Conservation (phyloP, 1,284 basidiomycete species). For the Pseudomicrostroma phylloplanum region DNA sequence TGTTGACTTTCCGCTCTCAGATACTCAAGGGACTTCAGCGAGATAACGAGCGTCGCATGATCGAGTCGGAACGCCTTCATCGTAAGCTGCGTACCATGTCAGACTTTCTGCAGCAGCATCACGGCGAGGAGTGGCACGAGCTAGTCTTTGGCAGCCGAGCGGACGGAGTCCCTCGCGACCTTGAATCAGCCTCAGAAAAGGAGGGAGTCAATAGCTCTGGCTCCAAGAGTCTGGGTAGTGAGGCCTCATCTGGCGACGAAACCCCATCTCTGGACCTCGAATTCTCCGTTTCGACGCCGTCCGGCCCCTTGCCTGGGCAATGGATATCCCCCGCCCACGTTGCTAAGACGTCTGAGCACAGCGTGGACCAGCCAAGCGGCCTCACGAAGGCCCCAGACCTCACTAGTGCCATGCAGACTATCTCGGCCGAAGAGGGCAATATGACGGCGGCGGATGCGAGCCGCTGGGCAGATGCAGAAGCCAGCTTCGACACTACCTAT, state of each 20-base stretch:
- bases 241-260: not conserved
- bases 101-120: constrained; percentile 28
- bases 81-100: constrained; percentile 31
- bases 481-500: no score
- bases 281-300: not conserved
- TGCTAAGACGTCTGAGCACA: no score
- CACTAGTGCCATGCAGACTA: no score
- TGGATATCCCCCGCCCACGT: not conserved
- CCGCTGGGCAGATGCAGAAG: no score
- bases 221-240: no score
- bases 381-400: no score
- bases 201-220: not conserved
- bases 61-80: constrained; percentile 32
- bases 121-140: constrained; percentile 34
- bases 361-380: no score
- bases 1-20: not conserved
- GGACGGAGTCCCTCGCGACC: not conserved
- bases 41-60: constrained; percentile 38
- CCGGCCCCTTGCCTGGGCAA: not conserved
- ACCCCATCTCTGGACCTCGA: not conserved
- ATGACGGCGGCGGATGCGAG: no score
- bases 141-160: constrained; percentile 19
- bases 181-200: not conserved
- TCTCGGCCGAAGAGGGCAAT: no score
- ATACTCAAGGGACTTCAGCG: constrained; percentile 37